A percentile compares a stretch with the other conserved stretches of the same genome.
These are phyloP conservation scores for Wickerhamomyces bisporus DNA, from an alignment of 805 yeast species.

Conservation along the genomic window DNA sequence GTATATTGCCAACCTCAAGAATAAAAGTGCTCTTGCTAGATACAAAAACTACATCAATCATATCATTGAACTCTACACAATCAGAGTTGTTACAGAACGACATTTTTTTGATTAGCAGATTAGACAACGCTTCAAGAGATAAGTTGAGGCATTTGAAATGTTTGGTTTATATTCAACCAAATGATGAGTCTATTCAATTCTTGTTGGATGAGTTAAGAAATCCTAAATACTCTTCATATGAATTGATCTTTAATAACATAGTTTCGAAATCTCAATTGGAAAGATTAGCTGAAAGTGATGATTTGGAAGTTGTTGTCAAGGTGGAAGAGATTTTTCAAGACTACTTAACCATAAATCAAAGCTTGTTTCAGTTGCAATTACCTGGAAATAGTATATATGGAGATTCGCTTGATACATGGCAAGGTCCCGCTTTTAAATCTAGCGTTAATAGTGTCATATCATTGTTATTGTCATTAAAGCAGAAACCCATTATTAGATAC, in stretches of 20 bases:
- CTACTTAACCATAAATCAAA: conserved; percentile 66
- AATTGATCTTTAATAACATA: conserved; percentile 71
- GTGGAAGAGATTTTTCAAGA: conserved; percentile 87
- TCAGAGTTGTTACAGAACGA: conserved; percentile 77
- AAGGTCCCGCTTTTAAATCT: conserved; percentile 36
- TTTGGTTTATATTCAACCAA: conserved; percentile 73
- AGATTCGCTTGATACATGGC: conserved; percentile 40
- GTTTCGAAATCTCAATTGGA: conserved; percentile 77
- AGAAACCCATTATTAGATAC: conserved; percentile 73
- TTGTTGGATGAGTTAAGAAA: conserved; percentile 62
- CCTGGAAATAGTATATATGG: conserved; percentile 28
- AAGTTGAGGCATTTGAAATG: conserved; percentile 78
- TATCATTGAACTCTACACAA: conserved; percentile 89
- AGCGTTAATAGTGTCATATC: conserved; percentile 44
- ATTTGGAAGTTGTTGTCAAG: conserved; percentile 67
- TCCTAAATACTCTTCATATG: conserved; percentile 79
- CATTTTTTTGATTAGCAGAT: conserved; percentile 72
- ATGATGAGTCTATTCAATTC: conserved; percentile 52
- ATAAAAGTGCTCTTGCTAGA: conserved; percentile 80
- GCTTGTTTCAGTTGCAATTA: conserved; percentile 50
- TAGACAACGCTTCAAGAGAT: conserved; percentile 58
- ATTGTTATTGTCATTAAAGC: conserved; percentile 62
- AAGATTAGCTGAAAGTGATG: conserved; percentile 85
- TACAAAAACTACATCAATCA: conserved; percentile 68
- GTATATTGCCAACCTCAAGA: conserved; percentile 27